Base-by-base conservation (phyloP, 2,329 filamentous ascomycete species). In the Aspergillus pseudoterreus region DNA sequence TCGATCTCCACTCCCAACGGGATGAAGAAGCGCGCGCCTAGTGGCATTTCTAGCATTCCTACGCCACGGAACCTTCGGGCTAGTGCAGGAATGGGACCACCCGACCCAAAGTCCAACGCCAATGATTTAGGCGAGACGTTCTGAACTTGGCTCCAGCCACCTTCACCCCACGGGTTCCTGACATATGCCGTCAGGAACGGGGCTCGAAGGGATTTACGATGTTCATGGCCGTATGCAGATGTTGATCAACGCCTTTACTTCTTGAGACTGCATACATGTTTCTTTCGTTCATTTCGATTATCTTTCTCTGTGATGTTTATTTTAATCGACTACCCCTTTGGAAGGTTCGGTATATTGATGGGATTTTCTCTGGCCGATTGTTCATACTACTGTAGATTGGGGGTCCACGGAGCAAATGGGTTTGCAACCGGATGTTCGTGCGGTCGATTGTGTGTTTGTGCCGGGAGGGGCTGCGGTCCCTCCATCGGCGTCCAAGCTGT, bases 101-200 rank as follows among this genome's bases (percentile, higher is more conserved):
- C 77, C 9, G 71, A 71, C 48, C 66, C 74, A 52, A 74, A 76
- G 49, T 70, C 78, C 57, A 78, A 78, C 60, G 69, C 79, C 62
- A 79, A 72, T 65, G 78, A 79, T 51, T 70, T 81, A 43, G 81
- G 81, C 39, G 80, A 83, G 68, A 81, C 78, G n/a, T 83, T 78
- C 66, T 83, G 71, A 69, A 38, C 15, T n/a, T 38, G 14, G 14
- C 35, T 38, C 35, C 43, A 12, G 11, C 39, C n/a, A 17, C 39
- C 39, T 19, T 21, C 19, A 10, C 39, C 39, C 39, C 39, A 19
- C 39, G 35, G 49, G 44, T 52, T 52, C 38, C 41, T 43, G 42
- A 27, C 17, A 14, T 45, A 41, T 12, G 14, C 44, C 47, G 30
- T 54, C 32, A 24, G 32, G 5, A 10, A 36, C 32, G 14, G 19